A percentile compares a stretch with the other conserved stretches of the same genome.
Conservation (phyloP, 306 rosid genomes). For the Abrus precatorius region DNA sequence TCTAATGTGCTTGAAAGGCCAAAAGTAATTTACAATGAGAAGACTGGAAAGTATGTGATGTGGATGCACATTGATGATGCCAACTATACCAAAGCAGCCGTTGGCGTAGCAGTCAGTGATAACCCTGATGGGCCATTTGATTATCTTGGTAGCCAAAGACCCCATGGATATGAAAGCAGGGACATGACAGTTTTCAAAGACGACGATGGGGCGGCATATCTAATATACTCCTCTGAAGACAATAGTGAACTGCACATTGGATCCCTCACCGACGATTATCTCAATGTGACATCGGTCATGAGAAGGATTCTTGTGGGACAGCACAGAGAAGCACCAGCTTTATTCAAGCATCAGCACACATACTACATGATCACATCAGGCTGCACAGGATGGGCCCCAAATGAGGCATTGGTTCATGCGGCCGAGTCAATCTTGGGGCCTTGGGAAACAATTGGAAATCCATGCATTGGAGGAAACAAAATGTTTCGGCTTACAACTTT, state of each 20-base stretch:
- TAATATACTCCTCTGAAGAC: constrained; percentile 93
- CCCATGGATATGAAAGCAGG: constrained; percentile 93
- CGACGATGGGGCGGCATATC: constrained; percentile 84
- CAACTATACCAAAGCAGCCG: constrained; percentile 94
- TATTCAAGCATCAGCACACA: constrained; percentile 87
- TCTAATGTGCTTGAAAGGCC: constrained; percentile 97
- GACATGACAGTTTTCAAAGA: constrained; percentile 98
- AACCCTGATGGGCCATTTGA: constrained; percentile 86
- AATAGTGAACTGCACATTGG: constrained; percentile 97
- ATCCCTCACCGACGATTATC: constrained; percentile 83
- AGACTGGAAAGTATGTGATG: constrained; percentile 90
- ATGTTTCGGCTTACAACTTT: constrained; percentile 75
- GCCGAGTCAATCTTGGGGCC: constrained; percentile 90
- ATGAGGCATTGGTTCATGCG: constrained; percentile 93
- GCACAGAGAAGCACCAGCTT: constrained; percentile 96
- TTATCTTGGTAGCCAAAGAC: constrained; percentile 87
- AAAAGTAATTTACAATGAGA: constrained; percentile 87
- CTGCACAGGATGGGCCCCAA: constrained; percentile 99
- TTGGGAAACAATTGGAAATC: constrained; percentile 95
- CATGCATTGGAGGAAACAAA: constrained; percentile 87
- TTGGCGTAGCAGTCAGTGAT: constrained; percentile 85
- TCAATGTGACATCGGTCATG: constrained; percentile 65
- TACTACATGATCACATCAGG: constrained; percentile 99
- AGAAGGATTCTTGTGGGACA: constrained; percentile 88
- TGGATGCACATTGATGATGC: constrained; percentile 98